A percentile compares a stretch with the other conserved stretches of the same genome.
phyloP scores from a whole-genome alignment of 345 rosid genomes.

The Hirschfeldia incana region DNA sequence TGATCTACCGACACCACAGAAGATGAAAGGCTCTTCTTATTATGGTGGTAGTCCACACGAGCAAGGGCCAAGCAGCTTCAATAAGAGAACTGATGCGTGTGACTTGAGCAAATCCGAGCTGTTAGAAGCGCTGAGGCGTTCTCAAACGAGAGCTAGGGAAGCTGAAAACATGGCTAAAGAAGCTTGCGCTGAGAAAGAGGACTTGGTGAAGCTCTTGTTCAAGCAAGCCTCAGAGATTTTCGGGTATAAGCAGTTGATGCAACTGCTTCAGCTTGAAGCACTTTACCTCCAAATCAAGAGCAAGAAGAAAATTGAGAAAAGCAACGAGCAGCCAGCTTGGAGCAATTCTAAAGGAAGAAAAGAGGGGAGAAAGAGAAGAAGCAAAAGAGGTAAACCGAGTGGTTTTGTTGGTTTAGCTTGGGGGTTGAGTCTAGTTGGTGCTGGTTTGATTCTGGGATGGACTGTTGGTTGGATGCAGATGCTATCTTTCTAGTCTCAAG shows the following conservation, averaged over 20 bases:
- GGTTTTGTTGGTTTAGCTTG: conserved; percentile 54
- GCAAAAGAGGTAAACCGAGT: conserved; percentile 28
- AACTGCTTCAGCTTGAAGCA: conserved; percentile 75
- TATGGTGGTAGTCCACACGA: conserved; percentile 31
- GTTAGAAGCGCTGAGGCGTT: conserved; percentile 82
- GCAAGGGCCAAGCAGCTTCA: conserved; percentile 22
- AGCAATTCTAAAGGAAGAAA: conserved; percentile 44
- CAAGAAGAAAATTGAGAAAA: conserved; percentile 31
- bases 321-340: conserved; percentile 41
- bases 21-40: conserved; percentile 49
- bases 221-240: conserved; percentile 93
- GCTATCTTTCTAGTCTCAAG: conserved; percentile 55
- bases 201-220: conserved; percentile 72
- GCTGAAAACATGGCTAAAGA: conserved; percentile 84
- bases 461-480: conserved; percentile 93
- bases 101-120: conserved; percentile 72
- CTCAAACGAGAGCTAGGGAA: conserved; percentile 97
- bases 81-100: conserved; percentile 35
- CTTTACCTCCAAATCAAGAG: conserved; percentile 61
- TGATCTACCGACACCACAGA: conserved; percentile 85
- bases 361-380: conserved; percentile 37
- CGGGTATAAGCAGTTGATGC: conserved; percentile 92
- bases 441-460: conserved; percentile 95
- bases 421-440: conserved; percentile 87
- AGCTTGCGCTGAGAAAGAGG: conserved; percentile 78